Evolutionary conservation across 1,284 basidiomycete species (phyloP), one percentile per base, ranked within the genome.

Genomic region (Somion occarium): DNA sequence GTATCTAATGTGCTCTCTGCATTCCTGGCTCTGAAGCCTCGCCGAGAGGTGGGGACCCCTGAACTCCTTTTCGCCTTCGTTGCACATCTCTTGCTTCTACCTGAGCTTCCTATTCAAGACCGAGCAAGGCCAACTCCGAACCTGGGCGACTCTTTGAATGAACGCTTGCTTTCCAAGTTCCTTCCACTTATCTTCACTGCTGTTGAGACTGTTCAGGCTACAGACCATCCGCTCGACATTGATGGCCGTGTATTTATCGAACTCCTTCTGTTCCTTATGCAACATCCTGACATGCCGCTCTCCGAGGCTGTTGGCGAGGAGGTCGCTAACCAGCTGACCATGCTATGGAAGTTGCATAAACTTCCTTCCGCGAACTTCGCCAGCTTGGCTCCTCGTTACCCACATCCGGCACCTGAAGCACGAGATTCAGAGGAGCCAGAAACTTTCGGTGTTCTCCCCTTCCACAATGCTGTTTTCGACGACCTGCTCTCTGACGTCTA

Each of bases 161-260:
- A 53, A 11, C 27, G 46, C 15, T 38, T 63, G 12, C 56, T 82
- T 4, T 23, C 56, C 0, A 27, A 51, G 0, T 78, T 82, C 58
- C 63, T 81, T 2, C 74, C 74, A 0, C 48, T 20, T 1, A 51
- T 71, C 2, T 73, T 76, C 54, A 49, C 63, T 5, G 50, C 58
- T 1, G 55, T 73, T 3, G 66, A 71, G 22, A n/a, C 47, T 1
- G 53, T 13, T 53, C 66, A 1, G 54, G 62, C 2, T 54, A 56
- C 4, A 53, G 60, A 11, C 56, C 56, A 18, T 13, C 58, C 65
- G 34, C 46, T 73, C n/a, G 73, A 80, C 43, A 53, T 79, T 4
- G 83, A 85, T 56, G 76, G 78, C 5, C 67, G 74, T 15, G 60
- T 83, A 11, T 85, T 81, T 55, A 55, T 71, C 12, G 61, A 70